Evolutionary conservation across 2,329 filamentous ascomycete genomes (phyloP).

Genomic region (Aspergillus hortae): DNA sequence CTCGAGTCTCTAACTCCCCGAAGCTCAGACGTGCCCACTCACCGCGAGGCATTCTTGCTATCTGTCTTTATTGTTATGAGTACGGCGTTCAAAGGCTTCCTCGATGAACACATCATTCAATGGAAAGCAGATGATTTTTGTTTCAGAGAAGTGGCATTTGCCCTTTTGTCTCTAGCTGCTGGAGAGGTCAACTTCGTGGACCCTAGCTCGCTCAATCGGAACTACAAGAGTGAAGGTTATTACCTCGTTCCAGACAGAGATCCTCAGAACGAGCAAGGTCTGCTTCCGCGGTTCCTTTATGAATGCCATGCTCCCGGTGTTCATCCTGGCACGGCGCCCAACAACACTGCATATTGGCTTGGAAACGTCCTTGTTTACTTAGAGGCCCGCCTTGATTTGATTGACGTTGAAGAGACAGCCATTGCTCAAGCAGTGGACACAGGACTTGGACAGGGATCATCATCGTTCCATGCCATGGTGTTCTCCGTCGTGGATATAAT

Average conservation of each 20-base stretch:
- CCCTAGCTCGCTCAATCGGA: constrained; percentile 3
- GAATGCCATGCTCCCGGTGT: constrained; percentile 13
- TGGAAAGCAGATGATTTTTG: constrained; percentile 12
- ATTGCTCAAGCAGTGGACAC: constrained; percentile 10
- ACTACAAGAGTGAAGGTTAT: constrained; percentile 12
- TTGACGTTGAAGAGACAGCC: constrained; percentile 14
- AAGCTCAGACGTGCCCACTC: neutral
- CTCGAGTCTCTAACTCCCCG: neutral
- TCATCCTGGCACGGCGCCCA: constrained; percentile 15
- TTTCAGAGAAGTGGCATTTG: constrained; percentile 17
- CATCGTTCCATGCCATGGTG: constrained; percentile 14
- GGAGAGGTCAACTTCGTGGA: constrained; percentile 11
- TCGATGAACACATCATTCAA: constrained; percentile 9
- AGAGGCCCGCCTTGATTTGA: constrained; percentile 9
- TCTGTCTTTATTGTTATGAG: too few relatives aligned
- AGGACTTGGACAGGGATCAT: constrained; percentile 11
- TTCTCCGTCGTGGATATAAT: constrained; percentile 17
- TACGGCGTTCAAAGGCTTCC: neutral
- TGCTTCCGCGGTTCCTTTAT: constrained; percentile 14
- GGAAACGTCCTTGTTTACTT: constrained; percentile 13
- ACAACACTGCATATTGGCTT: constrained; percentile 13
- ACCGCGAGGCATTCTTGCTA: constrained; percentile 1
- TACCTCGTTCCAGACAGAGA: constrained; percentile 7
- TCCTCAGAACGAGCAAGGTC: neutral
- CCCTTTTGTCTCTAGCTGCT: constrained; percentile 15